These are phyloP conservation scores for Phytophthora pluvialis DNA, from an alignment of 352 stramenopile genomes.

Conservation along the genomic window DNA sequence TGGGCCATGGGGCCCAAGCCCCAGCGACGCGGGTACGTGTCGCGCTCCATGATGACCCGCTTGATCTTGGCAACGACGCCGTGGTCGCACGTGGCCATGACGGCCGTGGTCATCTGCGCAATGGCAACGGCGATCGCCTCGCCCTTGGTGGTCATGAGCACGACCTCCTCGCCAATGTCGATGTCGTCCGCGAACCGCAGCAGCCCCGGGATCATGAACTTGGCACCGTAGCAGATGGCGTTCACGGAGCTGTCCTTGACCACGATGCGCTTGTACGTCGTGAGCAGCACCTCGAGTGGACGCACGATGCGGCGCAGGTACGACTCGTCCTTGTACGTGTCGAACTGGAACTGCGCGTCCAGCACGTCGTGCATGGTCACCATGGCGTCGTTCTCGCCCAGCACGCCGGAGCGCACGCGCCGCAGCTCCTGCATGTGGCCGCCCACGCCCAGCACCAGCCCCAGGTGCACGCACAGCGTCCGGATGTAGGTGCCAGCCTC, in stretches of 20 bases:
- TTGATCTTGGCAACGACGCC: constrained; percentile 99
- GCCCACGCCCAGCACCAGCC: constrained; percentile 96
- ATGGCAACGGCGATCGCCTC: constrained; percentile 99
- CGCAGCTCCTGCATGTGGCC: constrained; percentile 99
- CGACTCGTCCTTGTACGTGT: constrained; percentile 99
- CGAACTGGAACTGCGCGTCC: constrained; percentile 99
- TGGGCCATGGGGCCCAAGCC: constrained; percentile 98
- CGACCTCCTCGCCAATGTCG: constrained; percentile 98
- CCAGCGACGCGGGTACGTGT: constrained; percentile 99
- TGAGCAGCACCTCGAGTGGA: constrained; percentile 98
- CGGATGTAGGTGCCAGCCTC: constrained; percentile 99
- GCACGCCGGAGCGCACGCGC: constrained; percentile 96
- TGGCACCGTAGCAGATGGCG: constrained; percentile 99
- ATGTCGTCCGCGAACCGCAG: constrained; percentile 99
- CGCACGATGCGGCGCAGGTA: constrained; percentile 99
- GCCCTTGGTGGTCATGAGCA: constrained; percentile 99
- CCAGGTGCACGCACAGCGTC: constrained; percentile 99
- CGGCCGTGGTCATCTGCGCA: constrained; percentile 99
- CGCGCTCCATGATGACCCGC: constrained; percentile 99
- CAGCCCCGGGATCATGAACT: constrained; percentile 99
- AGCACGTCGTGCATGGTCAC: constrained; percentile 99
- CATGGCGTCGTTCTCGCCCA: constrained; percentile 97
- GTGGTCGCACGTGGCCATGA: constrained; percentile 99
- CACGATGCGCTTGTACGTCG: constrained; percentile 99
- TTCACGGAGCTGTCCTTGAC: constrained; percentile 99